Evolutionary conservation across 208 protist genomes (phyloP).

Genomic region (Crithidia mellificae): DNA sequence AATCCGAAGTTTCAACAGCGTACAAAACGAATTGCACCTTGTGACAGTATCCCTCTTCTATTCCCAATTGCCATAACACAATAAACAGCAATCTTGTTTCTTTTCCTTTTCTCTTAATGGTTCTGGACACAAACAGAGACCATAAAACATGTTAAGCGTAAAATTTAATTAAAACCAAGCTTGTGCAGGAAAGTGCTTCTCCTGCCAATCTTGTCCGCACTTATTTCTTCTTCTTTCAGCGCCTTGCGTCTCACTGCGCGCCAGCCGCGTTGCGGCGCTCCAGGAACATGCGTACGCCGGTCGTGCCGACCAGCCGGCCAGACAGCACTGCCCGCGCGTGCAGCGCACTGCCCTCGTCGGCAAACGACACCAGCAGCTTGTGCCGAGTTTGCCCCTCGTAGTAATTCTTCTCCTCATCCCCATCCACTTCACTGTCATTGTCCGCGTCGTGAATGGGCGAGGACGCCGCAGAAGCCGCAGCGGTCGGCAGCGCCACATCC

Average conservation of each 20-base stretch:
- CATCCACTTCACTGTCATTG: slow-evolving; percentile 28
- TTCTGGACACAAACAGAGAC: too few relatives aligned
- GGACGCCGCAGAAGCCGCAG: slow-evolving; percentile 4
- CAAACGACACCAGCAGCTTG: slow-evolving; percentile 65
- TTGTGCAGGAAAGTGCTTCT: too few relatives aligned
- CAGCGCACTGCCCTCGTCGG: slow-evolving; percentile 79
- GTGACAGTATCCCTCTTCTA: too few relatives aligned
- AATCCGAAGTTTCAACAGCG: too few relatives aligned
- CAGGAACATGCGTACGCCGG: slow-evolving; percentile 82
- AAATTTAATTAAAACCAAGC: too few relatives aligned
- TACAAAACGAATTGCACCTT: too few relatives aligned
- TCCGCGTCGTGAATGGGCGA: slow-evolving; percentile 33
- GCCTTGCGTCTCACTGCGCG: neutral
- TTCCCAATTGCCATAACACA: too few relatives aligned
- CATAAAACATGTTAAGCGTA: too few relatives aligned
- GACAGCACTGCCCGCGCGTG: slow-evolving; percentile 84
- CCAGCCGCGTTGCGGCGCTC: slow-evolving; percentile 35
- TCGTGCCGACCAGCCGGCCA: slow-evolving; percentile 69
- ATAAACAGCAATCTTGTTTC: too few relatives aligned
- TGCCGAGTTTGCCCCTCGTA: slow-evolving; percentile 11
- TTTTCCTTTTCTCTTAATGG: too few relatives aligned
- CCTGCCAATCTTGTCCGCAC: too few relatives aligned
- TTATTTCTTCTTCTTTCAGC: too few relatives aligned
- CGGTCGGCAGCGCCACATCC: slow-evolving; percentile 17
- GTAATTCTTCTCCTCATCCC: neutral